Evolutionary conservation across 345 rosid species (phyloP).

Genomic region (Eucalyptus caleyi): DNA sequence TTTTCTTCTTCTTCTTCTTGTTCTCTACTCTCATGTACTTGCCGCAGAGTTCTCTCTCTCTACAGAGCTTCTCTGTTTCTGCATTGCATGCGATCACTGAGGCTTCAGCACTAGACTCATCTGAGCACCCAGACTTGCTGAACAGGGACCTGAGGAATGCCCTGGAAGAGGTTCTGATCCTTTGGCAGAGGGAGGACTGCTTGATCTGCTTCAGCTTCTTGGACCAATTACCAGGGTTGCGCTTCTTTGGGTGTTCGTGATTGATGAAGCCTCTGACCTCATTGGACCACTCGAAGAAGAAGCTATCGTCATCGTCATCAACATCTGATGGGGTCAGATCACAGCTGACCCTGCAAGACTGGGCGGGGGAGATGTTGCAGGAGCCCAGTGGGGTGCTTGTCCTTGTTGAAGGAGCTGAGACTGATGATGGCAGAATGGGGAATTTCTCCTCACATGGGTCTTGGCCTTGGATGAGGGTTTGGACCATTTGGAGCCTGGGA

Average conservation of each 20-base stretch:
- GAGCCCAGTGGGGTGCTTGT: constrained; percentile 12
- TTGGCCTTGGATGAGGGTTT: constrained; percentile 4
- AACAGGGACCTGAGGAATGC: constrained; percentile 56
- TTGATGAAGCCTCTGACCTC: constrained; percentile 29
- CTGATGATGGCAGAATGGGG: constrained; percentile 1
- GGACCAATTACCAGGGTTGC: constrained; percentile 10
- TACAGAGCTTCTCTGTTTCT: not conserved
- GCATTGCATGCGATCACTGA: constrained; percentile 3
- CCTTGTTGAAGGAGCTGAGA: not conserved
- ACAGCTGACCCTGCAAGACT: constrained; percentile 46
- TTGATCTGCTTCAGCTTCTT: constrained; percentile 44
- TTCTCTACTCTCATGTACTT: constrained; percentile 7
- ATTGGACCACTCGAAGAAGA: constrained; percentile 46
- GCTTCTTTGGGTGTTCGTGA: constrained; percentile 11
- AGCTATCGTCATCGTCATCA: constrained; percentile 20
- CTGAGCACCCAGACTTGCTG: constrained; percentile 40
- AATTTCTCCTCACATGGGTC: constrained; percentile 9
- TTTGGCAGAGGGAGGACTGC: constrained; percentile 40
- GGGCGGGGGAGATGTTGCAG: constrained; percentile 35
- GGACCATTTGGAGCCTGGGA: constrained; percentile 71
- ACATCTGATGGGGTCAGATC: constrained; percentile 16
- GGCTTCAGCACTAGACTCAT: constrained; percentile 26
- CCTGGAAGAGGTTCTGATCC: constrained; percentile 57
- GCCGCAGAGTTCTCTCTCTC: not conserved
- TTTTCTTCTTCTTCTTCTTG: constrained; percentile 19